Percentiles rank a stretch among this genome's conserved stretches.
Evolutionary conservation across 805 yeast species (phyloP).

Genomic region (Blastobotrys parvus): DNA sequence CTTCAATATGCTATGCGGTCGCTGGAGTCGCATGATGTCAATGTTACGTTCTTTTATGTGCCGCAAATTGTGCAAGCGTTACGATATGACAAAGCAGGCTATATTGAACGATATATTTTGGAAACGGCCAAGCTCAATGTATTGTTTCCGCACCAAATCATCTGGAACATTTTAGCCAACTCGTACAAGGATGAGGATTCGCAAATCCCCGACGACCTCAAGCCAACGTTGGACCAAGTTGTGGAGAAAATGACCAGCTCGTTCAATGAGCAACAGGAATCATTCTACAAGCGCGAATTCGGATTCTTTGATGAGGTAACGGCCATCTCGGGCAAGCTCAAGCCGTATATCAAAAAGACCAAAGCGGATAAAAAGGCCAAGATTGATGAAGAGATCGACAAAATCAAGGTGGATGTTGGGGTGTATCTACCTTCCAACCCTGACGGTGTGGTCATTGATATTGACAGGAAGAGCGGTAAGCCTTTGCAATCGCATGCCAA

Average conservation of each 20-base stretch:
- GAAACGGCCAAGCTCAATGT: slow-evolving; percentile 90
- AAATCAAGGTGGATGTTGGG: slow-evolving; percentile 62
- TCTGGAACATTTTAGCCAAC: slow-evolving; percentile 96
- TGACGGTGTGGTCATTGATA: slow-evolving; percentile 87
- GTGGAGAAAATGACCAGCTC: slow-evolving; percentile 53
- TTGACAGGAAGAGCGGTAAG: slow-evolving; percentile 82
- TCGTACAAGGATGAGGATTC: slow-evolving; percentile 86
- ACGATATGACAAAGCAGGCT: slow-evolving; percentile 74
- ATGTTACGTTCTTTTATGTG: slow-evolving; percentile 87
- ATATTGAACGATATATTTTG: slow-evolving; percentile 77
- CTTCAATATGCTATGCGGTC: slow-evolving; percentile 88
- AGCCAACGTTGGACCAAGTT: slow-evolving; percentile 73
- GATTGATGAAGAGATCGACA: slow-evolving; percentile 92
- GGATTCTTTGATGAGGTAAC: slow-evolving; percentile 87
- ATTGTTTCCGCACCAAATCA: slow-evolving; percentile 92
- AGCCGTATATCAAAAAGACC: slow-evolving; percentile 86
- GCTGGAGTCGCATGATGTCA: slow-evolving; percentile 77
- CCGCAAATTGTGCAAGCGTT: slow-evolving; percentile 95
- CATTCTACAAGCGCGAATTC: slow-evolving; percentile 75
- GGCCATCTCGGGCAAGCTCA: slow-evolving; percentile 85
- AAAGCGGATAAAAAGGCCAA: slow-evolving; percentile 94
- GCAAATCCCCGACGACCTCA: slow-evolving; percentile 65
- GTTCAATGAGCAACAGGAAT: slow-evolving; percentile 52
- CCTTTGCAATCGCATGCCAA: slow-evolving; percentile 98
- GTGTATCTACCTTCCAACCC: slow-evolving; percentile 96